A percentile compares a stretch with the other conserved stretches of the same genome.
These are phyloP conservation scores for Cyberlindnera maritima DNA, from an alignment of 805 yeast genomes.

Conservation along the genomic window DNA sequence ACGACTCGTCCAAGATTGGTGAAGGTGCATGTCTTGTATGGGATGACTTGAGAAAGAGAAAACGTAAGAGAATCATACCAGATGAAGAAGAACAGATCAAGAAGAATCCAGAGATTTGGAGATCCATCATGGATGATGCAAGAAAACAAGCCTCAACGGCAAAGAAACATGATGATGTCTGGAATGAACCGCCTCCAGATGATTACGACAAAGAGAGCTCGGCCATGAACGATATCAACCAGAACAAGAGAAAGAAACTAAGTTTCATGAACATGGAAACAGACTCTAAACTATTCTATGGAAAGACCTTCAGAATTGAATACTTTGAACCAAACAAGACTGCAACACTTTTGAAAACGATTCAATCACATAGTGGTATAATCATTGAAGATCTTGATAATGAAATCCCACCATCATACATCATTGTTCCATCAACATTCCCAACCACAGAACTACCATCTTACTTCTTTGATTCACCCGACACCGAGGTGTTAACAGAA, in stretches of 20 bases:
- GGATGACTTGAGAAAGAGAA: conserved; percentile 24
- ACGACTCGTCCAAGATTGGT: conserved; percentile 25
- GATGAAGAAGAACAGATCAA: conserved; percentile 18
- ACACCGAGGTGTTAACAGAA: conserved; percentile 54
- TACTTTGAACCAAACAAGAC: conserved; percentile 41
- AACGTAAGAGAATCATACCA: conserved; percentile 11
- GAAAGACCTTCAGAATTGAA: conserved; percentile 39
- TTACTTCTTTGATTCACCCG: conserved; percentile 16
- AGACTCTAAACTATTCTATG: conserved; percentile 36
- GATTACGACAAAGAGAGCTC: conserved; percentile 1
- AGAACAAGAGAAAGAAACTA: conserved; percentile 3
- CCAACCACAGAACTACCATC: conserved; percentile 16
- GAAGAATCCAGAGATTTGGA: conserved; percentile 39
- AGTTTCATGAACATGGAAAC: conserved; percentile 7
- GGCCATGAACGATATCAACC: not conserved
- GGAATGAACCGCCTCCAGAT: conserved; percentile 22
- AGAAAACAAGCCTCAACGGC: conserved; percentile 1
- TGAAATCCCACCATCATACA: conserved; percentile 8
- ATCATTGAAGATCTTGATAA: conserved; percentile 7
- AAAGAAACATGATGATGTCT: conserved; percentile 12
- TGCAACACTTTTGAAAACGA: conserved; percentile 38
- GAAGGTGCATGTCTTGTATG: conserved; percentile 30
- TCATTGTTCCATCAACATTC: conserved; percentile 24
- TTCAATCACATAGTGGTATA: conserved; percentile 46
- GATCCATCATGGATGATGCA: conserved; percentile 33